Conservation (phyloP, 805 yeast species). For the Maudiozyma turicensis region DNA sequence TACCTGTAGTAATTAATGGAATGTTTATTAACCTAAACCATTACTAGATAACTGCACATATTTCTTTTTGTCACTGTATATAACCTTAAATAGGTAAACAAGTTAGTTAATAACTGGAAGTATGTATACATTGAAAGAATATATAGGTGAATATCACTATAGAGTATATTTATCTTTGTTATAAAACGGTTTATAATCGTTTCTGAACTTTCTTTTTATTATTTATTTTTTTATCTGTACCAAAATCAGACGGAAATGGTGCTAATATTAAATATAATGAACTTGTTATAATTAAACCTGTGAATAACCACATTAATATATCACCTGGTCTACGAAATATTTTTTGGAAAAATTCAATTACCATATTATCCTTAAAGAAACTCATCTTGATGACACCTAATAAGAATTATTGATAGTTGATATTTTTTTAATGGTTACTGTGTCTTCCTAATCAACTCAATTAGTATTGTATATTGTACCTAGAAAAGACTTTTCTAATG, state of each 20-base stretch:
- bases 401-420: not conserved
- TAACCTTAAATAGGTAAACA: no score
- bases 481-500: no score
- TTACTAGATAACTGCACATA: no score
- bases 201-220: slow-evolving; percentile 1
- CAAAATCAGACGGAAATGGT: slow-evolving; percentile 1
- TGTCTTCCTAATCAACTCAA: no score
- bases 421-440: no score
- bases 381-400: slow-evolving; percentile 13
- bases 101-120: no score
- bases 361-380: slow-evolving; percentile 20
- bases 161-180: not conserved
- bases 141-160: no score
- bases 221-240: not conserved
- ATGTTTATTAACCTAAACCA: no score
- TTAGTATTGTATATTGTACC: no score
- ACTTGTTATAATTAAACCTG: slow-evolving; percentile 22
- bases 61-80: no score
- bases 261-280: slow-evolving; percentile 17
- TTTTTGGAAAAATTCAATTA: slow-evolving; percentile 20
- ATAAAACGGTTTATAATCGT: not conserved
- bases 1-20: no score
- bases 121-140: no score
- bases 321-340: slow-evolving; percentile 19
- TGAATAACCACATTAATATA: slow-evolving; percentile 26